A percentile compares a stretch with the other conserved stretches of the same genome.
phyloP scores from a whole-genome alignment of 2,329 filamentous ascomycete species.

The Arthrobotrys entomopaga region DNA sequence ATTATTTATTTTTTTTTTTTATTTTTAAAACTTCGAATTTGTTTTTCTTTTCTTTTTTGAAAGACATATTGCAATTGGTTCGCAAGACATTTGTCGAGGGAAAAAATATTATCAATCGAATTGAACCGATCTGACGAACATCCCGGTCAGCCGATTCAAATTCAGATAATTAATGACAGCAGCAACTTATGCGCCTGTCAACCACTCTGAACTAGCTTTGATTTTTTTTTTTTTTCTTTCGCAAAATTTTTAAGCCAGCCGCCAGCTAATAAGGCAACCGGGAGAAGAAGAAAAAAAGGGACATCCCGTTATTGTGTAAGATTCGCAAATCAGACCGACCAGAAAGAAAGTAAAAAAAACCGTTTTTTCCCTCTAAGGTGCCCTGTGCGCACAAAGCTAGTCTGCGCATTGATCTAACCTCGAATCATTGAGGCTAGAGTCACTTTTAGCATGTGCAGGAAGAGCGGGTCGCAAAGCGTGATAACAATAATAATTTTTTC shows the following conservation, averaged over 20 bases:
- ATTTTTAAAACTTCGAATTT: too few species aligned
- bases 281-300: neutral
- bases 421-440: slow-evolving; percentile 8
- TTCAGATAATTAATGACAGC: neutral
- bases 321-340: slow-evolving; percentile 13
- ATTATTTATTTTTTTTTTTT: neutral
- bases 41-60: too few species aligned
- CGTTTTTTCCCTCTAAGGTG: slow-evolving; percentile 22
- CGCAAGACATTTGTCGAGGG: slow-evolving; percentile 45
- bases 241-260: slow-evolving; percentile 34
- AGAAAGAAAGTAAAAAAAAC: too few species aligned
- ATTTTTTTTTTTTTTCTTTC: slow-evolving; percentile 6
- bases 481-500: too few species aligned
- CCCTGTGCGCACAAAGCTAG: slow-evolving; percentile 41
- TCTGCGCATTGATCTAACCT: slow-evolving; percentile 9
- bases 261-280: slow-evolving; percentile 21
- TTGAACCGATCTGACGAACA: slow-evolving; percentile 44
- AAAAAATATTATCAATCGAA: slow-evolving; percentile 23
- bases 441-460: slow-evolving; percentile 35
- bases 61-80: slow-evolving; percentile 15
- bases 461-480: slow-evolving; percentile 9
- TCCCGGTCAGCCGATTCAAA: slow-evolving; percentile 25
- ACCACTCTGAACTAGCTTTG: neutral
- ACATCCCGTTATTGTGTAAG: slow-evolving; percentile 10
- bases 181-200: slow-evolving; percentile 12